A percentile compares a stretch with the other conserved stretches of the same genome.
Evolutionary conservation across 495 filamentous ascomycete genomes (phyloP).

Genomic region (Talaromyces nanjingensis): DNA sequence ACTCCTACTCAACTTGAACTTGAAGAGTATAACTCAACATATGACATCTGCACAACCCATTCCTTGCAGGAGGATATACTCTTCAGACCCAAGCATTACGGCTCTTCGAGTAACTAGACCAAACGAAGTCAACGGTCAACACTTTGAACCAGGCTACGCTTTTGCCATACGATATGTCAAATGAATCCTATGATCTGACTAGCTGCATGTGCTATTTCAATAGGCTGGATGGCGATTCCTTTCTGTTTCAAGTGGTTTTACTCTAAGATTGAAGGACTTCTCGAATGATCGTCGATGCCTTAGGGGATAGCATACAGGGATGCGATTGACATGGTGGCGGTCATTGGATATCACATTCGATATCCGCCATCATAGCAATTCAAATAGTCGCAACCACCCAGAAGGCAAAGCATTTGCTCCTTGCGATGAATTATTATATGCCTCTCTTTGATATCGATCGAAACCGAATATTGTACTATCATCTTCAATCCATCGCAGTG

Average conservation of each 20-base stretch:
- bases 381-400: neutral
- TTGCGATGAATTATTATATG: neutral
- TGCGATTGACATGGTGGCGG: neutral
- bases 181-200: neutral
- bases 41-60: neutral
- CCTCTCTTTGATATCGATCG: neutral
- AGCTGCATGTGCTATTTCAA: neutral
- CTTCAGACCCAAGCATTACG: neutral
- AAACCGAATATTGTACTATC: neutral
- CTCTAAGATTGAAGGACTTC: neutral
- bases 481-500: neutral
- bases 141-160: neutral
- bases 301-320: neutral
- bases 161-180: neutral
- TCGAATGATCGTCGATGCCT: neutral
- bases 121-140: neutral
- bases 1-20: conserved; percentile 39
- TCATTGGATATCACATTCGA: neutral
- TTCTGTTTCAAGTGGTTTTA: neutral
- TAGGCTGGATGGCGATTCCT: neutral
- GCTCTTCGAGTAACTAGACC: neutral
- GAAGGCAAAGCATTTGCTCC: neutral
- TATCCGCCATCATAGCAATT: neutral
- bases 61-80: neutral
- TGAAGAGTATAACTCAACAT: neutral